Evolutionary conservation across 345 rosid genomes (phyloP), one percentile per base, ranked within the genome.

Genomic region (Pistacia vera): DNA sequence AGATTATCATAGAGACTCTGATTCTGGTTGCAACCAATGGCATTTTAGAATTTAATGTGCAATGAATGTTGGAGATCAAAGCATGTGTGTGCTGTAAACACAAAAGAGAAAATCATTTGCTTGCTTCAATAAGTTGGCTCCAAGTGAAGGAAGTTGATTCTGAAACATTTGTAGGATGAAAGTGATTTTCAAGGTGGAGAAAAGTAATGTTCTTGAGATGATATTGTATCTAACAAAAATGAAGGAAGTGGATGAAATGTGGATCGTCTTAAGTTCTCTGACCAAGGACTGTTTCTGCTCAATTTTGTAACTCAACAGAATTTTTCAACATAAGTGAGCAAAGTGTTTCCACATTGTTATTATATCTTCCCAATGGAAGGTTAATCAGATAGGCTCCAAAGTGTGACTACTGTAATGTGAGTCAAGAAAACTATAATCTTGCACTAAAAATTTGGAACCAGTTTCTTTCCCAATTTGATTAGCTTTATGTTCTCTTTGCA

Each of bases 41-140:
- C 51, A 36, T 51, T 68, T 68, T 68, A 52, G 60, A 51, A 68
- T 22, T 68, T 68, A 30, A 28, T 49, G n/a, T 9, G 41, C 44
- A 33, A 52, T 10, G 25, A 30, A 3, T 52, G 7, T 41, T 52
- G 25, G 25, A 49, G 17, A 25, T 67, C 71, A 48, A 67, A 28
- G 71, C 11, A 67, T 18, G 3, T 16, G 16, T 68, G 33, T 28
- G 72, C 46, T 6, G 46, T 41, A 41, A 41, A 6, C 46, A 41
- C 44, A 17, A 33, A 30, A 51, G 46, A 52, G 16, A 11, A 68
- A 52, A 54, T 68, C 1, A 30, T 11, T 68, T 38, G 16, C 52
- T 30, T 68, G 20, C 41, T 30, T 68, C 33, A 12, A 51, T 68
- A 30, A 28, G 58, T 68, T 51, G 52, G 59, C 41, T 14, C n/a